Conservation (phyloP, 768 basidiomycete species). For the Naganishia onofrii region DNA sequence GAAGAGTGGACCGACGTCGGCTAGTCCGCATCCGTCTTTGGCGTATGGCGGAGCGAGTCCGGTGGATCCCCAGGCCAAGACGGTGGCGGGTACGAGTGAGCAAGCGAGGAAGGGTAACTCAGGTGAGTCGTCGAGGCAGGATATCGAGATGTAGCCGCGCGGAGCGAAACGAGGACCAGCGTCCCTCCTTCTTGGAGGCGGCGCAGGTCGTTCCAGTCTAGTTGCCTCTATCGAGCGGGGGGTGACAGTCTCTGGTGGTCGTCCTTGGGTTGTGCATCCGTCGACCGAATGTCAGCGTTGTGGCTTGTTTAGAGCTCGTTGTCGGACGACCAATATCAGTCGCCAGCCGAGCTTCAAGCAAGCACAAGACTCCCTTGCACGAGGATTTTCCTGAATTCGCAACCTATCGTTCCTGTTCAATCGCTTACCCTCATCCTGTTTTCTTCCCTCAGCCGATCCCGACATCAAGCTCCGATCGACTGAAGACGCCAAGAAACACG, state of each 20-base stretch:
- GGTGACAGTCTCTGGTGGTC: too few relatives aligned
- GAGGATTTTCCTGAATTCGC: too few relatives aligned
- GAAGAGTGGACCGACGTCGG: slow-evolving; percentile 28
- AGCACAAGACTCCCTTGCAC: too few relatives aligned
- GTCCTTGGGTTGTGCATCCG: too few relatives aligned
- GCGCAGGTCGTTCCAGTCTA: background rate
- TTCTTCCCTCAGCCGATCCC: slow-evolving; percentile 37
- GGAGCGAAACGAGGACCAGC: background rate
- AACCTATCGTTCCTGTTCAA: too few relatives aligned
- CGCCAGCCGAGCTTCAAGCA: background rate
- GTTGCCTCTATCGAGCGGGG: background rate
- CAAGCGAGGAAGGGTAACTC: slow-evolving; percentile 35
- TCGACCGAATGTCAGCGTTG: background rate
- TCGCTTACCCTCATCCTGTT: background rate
- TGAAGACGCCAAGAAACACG: slow-evolving; percentile 41
- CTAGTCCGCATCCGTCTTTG: slow-evolving; percentile 38
- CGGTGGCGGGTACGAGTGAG: slow-evolving; percentile 45
- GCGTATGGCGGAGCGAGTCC: slow-evolving; percentile 44
- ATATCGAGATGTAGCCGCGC: background rate
- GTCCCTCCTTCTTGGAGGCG: background rate
- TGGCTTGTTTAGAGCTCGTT: too few relatives aligned
- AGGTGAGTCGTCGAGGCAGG: slow-evolving; percentile 33
- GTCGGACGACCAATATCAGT: background rate
- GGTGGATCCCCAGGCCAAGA: slow-evolving; percentile 28
- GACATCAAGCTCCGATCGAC: slow-evolving; percentile 36